Base-by-base conservation (phyloP, 2,329 filamentous ascomycete species). In the Xylaria hypoxylon region DNA sequence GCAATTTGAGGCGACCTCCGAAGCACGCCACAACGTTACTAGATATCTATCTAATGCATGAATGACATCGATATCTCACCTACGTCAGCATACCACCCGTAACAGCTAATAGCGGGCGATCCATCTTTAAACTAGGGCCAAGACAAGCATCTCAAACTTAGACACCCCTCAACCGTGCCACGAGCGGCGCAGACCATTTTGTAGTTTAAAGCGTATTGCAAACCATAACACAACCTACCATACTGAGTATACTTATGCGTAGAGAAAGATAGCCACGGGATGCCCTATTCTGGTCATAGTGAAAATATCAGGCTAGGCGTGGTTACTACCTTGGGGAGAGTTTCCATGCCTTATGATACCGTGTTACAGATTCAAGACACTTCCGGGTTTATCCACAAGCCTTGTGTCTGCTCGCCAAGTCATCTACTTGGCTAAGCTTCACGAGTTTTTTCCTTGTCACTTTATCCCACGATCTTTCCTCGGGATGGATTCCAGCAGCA, bases 11-110 rank as follows among this genome's bases (percentile, higher is more conserved):
- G 31, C 44, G 55, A 58, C 44, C 59, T 28, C 35, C 40, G 50
- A 64, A 50, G 62, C 58, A 56, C 26, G 42, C 62, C 62, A 65
- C 62, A 28, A 26, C 62, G 53, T 60, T 51, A 53, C 44, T 8
- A 40, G 33, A 17, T 26, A n/a, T 22, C 51, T 53, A 40, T 24
- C 52, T 58, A 47, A 38, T 52, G 59, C 51, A 58, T 58, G 40
- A 58, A 66, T 59, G 59, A 62, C 59, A 66, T 59, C 38, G 47
- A 55, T 44, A 55, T 45, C 26, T 48, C 44, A 28, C 28, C 64
- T 63, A 63, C 64, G 64, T 67, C 64, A 67, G 59, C 33, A 50
- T 47, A 40, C 31, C 17, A 45, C 35, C 51, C 28, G 55, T 51
- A 47, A 53, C 33, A 58, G 19, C 45, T 48, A 42, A 22, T 28